Evolutionary conservation across 202 grass and related monocot genomes (phyloP), one percentile per base, ranked within the genome.

Genomic region (Setaria italica): DNA sequence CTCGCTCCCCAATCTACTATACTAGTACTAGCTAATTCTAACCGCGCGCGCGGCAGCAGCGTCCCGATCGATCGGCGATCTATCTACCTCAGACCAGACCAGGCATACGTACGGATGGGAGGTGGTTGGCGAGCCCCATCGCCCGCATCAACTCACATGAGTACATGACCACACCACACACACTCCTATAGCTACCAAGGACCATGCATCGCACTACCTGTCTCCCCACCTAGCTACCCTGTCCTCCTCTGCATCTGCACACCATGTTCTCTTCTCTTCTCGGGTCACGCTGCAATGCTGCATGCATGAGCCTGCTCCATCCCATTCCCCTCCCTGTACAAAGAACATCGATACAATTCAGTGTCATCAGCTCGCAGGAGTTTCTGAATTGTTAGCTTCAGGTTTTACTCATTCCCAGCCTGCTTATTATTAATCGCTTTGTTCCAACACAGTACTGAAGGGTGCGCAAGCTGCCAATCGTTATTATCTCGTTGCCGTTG

Each of bases 131-230:
- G n/a, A 8, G 32, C 55, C n/a, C 76, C 68, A 65, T 80, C 67
- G 1, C 34, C n/a, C 68, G 58, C 76, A 80, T 74, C 85, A 67
- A 56, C 80, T 87, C 85, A 81, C 85, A 74, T 51, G 83, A 70
- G 51, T 7, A 10, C 42, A 54, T 17, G 51, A 3, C 15, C 15
- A 17, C 53, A 19, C 53, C 53, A 62, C 30, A 16, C 21, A 6
- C 2, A 15, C 6, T 41, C 39, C 39, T 41, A 41, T 41, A 41
- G 39, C n/a, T 80, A 45, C 8, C 20, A 25, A 71, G 77, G 84
- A 80, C 68, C 84, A 86, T 34, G 35, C 17, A 29, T 42, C 13
- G 56, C 41, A 29, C 29, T 49, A 7, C 39, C 0, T 55, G 62
- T 84, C 82, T 43, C 49, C 9, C n/a, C 25, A 6, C 5, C 37